Base-by-base conservation (phyloP, 1,139 yeast species). In the Kluyveromyces marxianus region DNA sequence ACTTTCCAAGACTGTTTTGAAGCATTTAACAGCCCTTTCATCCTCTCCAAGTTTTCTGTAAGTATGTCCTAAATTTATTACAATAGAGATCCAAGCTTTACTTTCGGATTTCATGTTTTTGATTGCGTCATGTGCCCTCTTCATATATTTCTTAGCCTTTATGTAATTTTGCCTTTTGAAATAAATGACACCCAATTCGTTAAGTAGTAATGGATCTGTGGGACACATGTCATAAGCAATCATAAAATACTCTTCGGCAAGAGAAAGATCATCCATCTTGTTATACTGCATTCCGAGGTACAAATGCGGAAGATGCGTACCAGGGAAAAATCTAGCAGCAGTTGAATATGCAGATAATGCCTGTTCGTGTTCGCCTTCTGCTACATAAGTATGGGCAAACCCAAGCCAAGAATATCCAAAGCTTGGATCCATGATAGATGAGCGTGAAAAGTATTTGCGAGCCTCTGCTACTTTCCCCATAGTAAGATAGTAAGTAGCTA, bases 381-480 rank as follows among this genome's bases (percentile, higher is more conserved):
- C 84, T 0, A 97, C 97, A 74, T 89, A 94, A 0, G 98, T 90
- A 61, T 92, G 97, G 1, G 97, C 97, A 70, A 94, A 94, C 1
- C 97, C 98, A 41, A 94, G 81, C 98, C 98, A 94, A 1, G 97
- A 96, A 46, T 87, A 94, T 0, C 95, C 95, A 68, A 87, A 89
- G 54, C 83, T 86, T 1, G 98, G 96, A 55, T 88, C 84, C 54
- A 90, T 67, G 55, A 89, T 74, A 0, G 97, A 88, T 0, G 97
- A 92, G 62, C 88, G 90, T 47, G 94, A 82, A 65, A 90, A 94
- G 62, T 78, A 88, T 53, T 85, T 76, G 47, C 98, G 72, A 0
- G 97, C 96, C 55, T 90, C 97, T 4, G 81, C 66, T 10, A 86
- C 72, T 59, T 84, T 85, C 50, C 76, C 77, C 7, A 85, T 81